Base-by-base conservation (phyloP, 148 eudicot species). In the Rhododendron ovatum region DNA sequence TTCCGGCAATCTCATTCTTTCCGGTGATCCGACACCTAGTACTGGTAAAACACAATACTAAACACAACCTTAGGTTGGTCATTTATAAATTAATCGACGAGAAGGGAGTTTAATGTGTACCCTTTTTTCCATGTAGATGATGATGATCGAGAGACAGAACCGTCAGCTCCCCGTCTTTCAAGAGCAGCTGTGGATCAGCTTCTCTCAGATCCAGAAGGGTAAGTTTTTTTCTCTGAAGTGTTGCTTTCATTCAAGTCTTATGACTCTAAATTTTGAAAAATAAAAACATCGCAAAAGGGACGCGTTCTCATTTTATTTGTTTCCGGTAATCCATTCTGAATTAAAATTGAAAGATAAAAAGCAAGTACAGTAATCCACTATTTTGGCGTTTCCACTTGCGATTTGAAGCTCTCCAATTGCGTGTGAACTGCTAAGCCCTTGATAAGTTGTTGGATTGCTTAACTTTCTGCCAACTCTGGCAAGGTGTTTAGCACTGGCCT, bases 161-260 rank as follows among this genome's bases (percentile, higher is more conserved):
- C 92, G 80, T 90, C 92, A 61, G 67, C 77, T 78, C 91, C 93
- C 33, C 88, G 90, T 47, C 88, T 93, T 81, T 90, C 98, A 39
- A 89, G 86, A 86, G 93, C 86, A 53, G 92, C 90, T 81, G 87
- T 86, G 87, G 94, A 93, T 82, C 93, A 90, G 50, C 88, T 91
- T 69, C 92, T 92, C 24, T 33, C 87, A 41, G 91, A 93, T 80
- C 92, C 94, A 51, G 89, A 89, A 82, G 90, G 92, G 96, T 93
- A 92, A 87, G 83, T 33, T 50, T 84, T 53, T 69, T 87, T 2
- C 74, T 33, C 0, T 22, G 6, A 14, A 51, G 28, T 26, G 5
- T 14, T 80, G 75, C 75, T 69, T 75, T 37, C 24, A 17, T 75
- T 75, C 76, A 33, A 39, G 18, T 14, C 17, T 37, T 39, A 75